A percentile compares a stretch with the other conserved stretches of the same genome.
These are phyloP conservation scores for Fomitopsis palustris DNA, from an alignment of 1,284 basidiomycete species.

Conservation along the genomic window DNA sequence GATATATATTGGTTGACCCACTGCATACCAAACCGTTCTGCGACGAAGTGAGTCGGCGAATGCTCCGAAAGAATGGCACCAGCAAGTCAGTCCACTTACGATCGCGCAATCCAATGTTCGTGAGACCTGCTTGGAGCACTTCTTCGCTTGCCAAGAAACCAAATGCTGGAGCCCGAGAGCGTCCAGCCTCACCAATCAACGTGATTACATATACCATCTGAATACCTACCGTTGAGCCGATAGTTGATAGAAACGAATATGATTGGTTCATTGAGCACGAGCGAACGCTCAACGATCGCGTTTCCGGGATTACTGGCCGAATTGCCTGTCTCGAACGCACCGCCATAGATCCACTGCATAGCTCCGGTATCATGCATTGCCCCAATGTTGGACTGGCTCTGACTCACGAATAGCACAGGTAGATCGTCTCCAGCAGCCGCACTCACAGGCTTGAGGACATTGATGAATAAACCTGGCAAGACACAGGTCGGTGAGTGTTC, in stretches of 20 bases:
- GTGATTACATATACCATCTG: background rate
- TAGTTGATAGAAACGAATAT: conserved; percentile 60
- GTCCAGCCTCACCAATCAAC: background rate
- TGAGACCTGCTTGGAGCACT: conserved; percentile 44
- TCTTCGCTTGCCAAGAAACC: conserved; percentile 52
- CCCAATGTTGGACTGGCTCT: background rate
- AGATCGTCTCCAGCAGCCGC: conserved; percentile 37
- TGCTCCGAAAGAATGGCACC: too few relatives aligned
- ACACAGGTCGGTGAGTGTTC: background rate
- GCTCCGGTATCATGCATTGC: conserved; percentile 30
- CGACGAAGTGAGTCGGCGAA: background rate
- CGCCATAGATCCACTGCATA: conserved; percentile 46
- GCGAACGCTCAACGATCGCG: conserved; percentile 44
- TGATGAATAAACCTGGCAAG: conserved; percentile 48
- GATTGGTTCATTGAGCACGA: conserved; percentile 42
- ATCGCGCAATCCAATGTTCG: conserved; percentile 53
- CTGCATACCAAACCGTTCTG: conserved; percentile 39
- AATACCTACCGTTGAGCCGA: conserved; percentile 21
- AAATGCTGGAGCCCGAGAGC: conserved; percentile 24
- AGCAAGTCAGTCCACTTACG: conserved; percentile 32
- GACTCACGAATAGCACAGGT: conserved; percentile 52
- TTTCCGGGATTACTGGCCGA: conserved; percentile 15
- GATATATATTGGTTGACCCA: conserved; percentile 50
- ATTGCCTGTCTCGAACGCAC: conserved; percentile 31
- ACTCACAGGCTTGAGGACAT: conserved; percentile 47